Evolutionary conservation across 2,329 filamentous ascomycete species (phyloP), one percentile per base, ranked within the genome.

Genomic region (Gaeumannomyces sp.): DNA sequence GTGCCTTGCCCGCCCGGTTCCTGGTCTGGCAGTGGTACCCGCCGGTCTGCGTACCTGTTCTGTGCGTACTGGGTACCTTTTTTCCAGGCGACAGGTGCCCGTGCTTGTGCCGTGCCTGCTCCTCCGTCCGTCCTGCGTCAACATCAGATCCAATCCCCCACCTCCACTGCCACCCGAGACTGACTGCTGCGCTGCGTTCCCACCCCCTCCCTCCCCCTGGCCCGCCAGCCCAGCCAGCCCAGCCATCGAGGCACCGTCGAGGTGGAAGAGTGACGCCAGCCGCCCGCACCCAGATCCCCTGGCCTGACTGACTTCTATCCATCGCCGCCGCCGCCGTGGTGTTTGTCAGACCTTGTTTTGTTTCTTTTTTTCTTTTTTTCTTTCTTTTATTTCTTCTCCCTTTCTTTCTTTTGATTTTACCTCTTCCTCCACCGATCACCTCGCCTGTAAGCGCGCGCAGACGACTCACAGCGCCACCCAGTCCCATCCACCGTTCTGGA

Each of bases 61-160:
- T n/a, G 45, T 53, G 11, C 45, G 45, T 53, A 53, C 45, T 53
- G 22, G 22, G 45, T 53, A 53, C 45, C 45, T 53, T 53, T 53
- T 53, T 53, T 7, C 45, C 45, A 50, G 38, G 38, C 38, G 38
- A 5, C 38, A 45, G 38, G 38, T 16, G 38, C 38, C 38, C 38
- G 38, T 45, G 38, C 38, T 45, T 16, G 38, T 45, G 38, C 45
- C 14, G 19, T 22, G 22, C 45, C 19, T 50, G 45, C 45, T 50
- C 45, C 45, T 50, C 45, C 45, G 45, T 50, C 45, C 45, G 45
- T n/a, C 45, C 19, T 53, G 45, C 45, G 45, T 53, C 45, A 53
- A 53, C 45, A 53, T 53, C 45, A 53, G 45, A 53, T 53, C 45
- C 45, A 53, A 53, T n/a, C 45, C 45, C 45, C 45, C 45, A 53